Base-by-base conservation (phyloP, 352 stramenopile species). In the Globisporangium splendens region DNA sequence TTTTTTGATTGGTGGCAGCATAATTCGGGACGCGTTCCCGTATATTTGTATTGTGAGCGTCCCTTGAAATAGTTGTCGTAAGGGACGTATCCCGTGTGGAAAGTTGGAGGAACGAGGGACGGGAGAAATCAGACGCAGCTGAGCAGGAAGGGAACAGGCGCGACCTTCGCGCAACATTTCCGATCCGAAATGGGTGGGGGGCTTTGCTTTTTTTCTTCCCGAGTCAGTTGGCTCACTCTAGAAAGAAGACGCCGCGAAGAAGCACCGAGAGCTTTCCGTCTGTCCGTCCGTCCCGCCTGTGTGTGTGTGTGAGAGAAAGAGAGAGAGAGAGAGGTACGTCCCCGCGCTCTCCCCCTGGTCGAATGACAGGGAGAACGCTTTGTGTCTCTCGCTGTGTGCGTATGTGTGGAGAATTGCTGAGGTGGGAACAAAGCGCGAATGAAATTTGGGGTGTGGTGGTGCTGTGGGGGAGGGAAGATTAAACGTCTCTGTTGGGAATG, bases 121-220 rank as follows among this genome's bases (percentile, higher is more conserved):
- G 18, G n/a, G 39, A 38, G 21, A 55, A 55, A 44, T 46, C 28
- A 54, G 49, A 39, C 31, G 33, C 43, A 41, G 35, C 21, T 46
- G 59, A 42, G 52, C 28, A 56, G 17, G n/a, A 41, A 42, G 53
- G 24, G 22, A 41, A 47, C 63, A 65, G 46, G 35, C 14, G 55
- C 56, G 20, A 72, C 65, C 54, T 71, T 67, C 64, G 59, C 41
- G 58, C 47, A 31, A 67, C 59, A 20, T 59, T 0, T n/a, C 14
- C 6, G n/a, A 22, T 3, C 5, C 20, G 11, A 56, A 46, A 51
- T 33, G 46, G 46, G n/a, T 56, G n/a, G 38, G 28, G 38, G 46
- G 8, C 14, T 11, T 20, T 53, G 35, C 42, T 49, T 47, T 41
- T 56, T 56, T 51, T 56, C 56, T 58, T 64, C 58, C 28, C 46